Conservation (phyloP, 371 early-diverging fungal genomes). For the Mortierella sp. region DNA sequence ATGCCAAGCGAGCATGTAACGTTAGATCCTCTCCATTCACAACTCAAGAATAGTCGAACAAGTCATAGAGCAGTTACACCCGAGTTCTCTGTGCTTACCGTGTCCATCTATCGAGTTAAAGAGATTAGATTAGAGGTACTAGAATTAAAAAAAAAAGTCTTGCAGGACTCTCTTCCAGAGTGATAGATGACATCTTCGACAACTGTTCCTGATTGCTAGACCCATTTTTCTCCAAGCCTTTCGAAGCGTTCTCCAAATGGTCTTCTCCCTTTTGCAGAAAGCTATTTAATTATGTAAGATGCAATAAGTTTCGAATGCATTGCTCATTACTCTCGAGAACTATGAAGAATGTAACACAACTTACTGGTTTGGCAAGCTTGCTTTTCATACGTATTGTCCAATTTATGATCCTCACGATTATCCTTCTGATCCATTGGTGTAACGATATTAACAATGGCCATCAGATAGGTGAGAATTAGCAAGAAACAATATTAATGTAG, state of each 20-base stretch:
- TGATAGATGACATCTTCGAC: neutral
- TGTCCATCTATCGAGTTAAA: no score
- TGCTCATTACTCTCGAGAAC: neutral
- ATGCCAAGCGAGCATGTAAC: no score
- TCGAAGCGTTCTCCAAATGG: neutral
- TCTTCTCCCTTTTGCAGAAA: neutral
- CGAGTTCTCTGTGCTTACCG: no score
- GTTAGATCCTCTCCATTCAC: no score
- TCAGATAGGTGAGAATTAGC: neutral
- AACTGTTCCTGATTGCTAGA: neutral
- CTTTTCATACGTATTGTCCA: neutral
- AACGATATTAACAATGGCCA: neutral
- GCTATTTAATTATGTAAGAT: neutral
- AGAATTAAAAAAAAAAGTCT: no score
- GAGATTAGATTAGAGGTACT: no score
- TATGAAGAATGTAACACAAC: neutral
- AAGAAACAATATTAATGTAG: conserved; percentile 1
- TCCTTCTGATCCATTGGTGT: neutral
- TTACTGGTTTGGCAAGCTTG: neutral
- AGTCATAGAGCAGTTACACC: no score
- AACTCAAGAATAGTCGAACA: no score
- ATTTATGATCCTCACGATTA: no score
- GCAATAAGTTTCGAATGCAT: neutral
- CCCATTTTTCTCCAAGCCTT: neutral
- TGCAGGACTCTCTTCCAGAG: neutral